These are phyloP conservation scores for Cenchrus americanus DNA, from an alignment of 176 grass and related monocot genomes.

Conservation along the genomic window DNA sequence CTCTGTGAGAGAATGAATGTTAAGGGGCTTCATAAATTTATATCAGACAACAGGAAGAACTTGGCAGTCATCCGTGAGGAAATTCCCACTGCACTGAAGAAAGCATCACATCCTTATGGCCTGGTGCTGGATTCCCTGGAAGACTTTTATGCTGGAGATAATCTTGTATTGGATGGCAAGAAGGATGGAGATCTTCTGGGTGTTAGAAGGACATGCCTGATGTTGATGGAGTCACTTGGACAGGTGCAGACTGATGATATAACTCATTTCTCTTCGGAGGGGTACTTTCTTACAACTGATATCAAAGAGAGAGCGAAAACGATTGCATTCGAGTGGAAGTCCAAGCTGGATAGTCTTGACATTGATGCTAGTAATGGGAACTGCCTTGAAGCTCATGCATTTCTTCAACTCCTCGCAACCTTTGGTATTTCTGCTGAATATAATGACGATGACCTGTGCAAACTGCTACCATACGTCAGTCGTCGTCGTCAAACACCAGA, in stretches of 20 bases:
- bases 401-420: constrained; percentile 91
- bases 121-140: constrained; percentile 65
- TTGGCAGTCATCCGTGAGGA: constrained; percentile 77
- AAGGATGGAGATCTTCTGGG: constrained; percentile 93
- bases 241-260: constrained; percentile 43
- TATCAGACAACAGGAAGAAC: constrained; percentile 93
- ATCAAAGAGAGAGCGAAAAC: constrained; percentile 67
- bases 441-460: constrained; percentile 78
- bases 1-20: constrained; percentile 86
- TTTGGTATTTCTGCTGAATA: constrained; percentile 77
- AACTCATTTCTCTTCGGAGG: constrained; percentile 34
- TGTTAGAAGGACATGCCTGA: constrained; percentile 84
- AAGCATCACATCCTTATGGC: constrained; percentile 58
- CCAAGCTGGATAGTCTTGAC: constrained; percentile 71
- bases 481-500: constrained; percentile 86
- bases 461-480: constrained; percentile 85
- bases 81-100: constrained; percentile 71
- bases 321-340: constrained; percentile 78
- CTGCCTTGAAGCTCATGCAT: constrained; percentile 95
- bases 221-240: constrained; percentile 94
- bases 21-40: constrained; percentile 81
- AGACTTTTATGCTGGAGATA: constrained; percentile 59
- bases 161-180: constrained; percentile 77
- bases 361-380: constrained; percentile 92
- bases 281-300: constrained; percentile 50